Percentiles rank a stretch among this genome's conserved stretches.
These are phyloP conservation scores for Ascomycota sp. DNA, from an alignment of 2,329 filamentous ascomycete species.

Conservation along the genomic window DNA sequence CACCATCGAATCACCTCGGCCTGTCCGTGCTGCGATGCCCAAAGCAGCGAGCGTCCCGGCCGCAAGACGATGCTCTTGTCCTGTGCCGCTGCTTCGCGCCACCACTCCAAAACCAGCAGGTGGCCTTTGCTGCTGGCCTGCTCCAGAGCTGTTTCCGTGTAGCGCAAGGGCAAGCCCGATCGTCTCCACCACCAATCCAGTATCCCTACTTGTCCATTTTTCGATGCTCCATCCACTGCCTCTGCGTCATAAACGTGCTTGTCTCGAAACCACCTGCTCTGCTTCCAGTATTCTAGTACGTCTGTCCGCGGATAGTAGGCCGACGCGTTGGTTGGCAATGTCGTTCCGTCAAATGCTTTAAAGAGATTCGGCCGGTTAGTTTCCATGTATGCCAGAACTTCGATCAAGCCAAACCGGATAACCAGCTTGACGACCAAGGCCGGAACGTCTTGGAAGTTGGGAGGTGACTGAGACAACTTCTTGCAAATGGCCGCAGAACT, in stretches of 20 bases:
- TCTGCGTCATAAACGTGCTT: constrained; percentile 66
- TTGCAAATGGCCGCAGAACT: constrained; percentile 51
- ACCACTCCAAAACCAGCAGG: constrained; percentile 80
- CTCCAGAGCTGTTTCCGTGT: constrained; percentile 73
- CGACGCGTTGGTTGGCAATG: constrained; percentile 74
- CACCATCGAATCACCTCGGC: constrained; percentile 69
- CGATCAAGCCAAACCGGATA: constrained; percentile 72
- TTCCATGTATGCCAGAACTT: constrained; percentile 51
- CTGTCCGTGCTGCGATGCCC: constrained; percentile 66
- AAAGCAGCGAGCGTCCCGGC: constrained; percentile 66
- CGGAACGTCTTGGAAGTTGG: constrained; percentile 51
- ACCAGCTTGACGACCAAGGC: constrained; percentile 71
- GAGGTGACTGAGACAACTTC: constrained; percentile 50
- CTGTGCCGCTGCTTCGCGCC: constrained; percentile 49
- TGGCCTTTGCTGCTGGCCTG: constrained; percentile 72
- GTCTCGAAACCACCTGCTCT: constrained; percentile 60
- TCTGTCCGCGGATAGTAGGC: constrained; percentile 68
- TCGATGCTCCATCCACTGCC: constrained; percentile 71
- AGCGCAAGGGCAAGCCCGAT: constrained; percentile 56
- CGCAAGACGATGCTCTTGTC: constrained; percentile 44
- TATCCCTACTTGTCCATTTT: constrained; percentile 65
- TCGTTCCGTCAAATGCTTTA: constrained; percentile 67
- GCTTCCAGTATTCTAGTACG: constrained; percentile 81
- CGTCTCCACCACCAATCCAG: constrained; percentile 84
- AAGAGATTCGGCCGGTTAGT: constrained; percentile 50